These are phyloP conservation scores for Betula pendula DNA, from an alignment of 306 rosid species.

Conservation along the genomic window DNA sequence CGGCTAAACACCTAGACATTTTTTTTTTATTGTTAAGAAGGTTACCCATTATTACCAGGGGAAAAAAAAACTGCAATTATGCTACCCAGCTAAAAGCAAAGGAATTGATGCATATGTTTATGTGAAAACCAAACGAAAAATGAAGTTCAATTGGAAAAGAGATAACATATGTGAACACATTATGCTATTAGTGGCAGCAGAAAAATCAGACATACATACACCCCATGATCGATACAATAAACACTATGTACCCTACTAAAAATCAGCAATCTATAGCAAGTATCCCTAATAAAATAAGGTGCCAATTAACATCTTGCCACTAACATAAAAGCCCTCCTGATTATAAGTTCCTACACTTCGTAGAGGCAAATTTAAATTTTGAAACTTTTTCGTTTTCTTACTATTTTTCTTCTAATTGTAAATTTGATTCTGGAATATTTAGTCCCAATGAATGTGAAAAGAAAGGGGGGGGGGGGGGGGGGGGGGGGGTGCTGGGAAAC, in stretches of 20 bases:
- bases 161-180: background rate
- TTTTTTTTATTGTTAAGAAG: background rate
- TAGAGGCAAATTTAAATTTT: background rate
- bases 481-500: too few relatives aligned
- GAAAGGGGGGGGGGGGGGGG: too few relatives aligned
- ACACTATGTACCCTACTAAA: background rate
- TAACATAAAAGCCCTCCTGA: background rate
- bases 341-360: background rate
- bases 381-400: background rate
- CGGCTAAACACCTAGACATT: slow-evolving; percentile 25
- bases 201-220: background rate
- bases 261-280: background rate
- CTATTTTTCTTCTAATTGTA: too few relatives aligned
- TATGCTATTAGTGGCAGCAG: background rate
- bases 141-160: background rate
- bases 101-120: background rate
- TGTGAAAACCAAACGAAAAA: background rate
- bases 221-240: background rate
- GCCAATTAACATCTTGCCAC: background rate
- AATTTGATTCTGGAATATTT: too few relatives aligned
- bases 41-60: background rate
- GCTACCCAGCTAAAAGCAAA: background rate
- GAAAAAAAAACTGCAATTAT: background rate
- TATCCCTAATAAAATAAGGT: background rate
- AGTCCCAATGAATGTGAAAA: background rate